phyloP scores from a whole-genome alignment of 345 rosid species.

The Citropsis articulata region DNA sequence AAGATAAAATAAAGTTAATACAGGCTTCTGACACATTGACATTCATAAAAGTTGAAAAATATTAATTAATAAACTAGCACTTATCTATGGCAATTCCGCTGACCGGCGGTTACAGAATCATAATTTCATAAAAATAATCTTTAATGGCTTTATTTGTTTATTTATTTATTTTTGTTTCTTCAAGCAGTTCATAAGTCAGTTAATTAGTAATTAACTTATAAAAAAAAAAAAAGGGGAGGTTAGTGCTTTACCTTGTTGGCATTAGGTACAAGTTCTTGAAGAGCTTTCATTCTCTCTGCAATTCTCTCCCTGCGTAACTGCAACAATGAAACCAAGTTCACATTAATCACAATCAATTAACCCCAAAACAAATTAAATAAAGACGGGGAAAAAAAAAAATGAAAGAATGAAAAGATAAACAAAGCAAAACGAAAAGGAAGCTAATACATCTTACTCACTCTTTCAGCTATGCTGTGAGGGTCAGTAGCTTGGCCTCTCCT shows the following conservation, averaged over 20 bases:
- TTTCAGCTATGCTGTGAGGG: constrained; percentile 96
- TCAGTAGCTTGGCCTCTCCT: constrained; percentile 99
- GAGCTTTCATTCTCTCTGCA: constrained; percentile 97
- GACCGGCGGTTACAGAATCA: not conserved
- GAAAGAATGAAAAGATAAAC: not conserved
- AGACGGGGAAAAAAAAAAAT: too few relatives aligned
- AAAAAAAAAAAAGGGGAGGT: not conserved
- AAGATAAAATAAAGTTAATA: not conserved
- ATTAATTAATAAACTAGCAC: not conserved
- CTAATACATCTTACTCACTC: constrained; percentile 58
- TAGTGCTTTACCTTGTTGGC: constrained; percentile 73
- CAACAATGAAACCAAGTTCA: not conserved
- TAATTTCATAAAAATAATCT: not conserved
- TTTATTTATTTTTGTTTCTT: too few relatives aligned
- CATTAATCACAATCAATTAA: constrained; percentile 4
- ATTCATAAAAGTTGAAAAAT: not conserved
- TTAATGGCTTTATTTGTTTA: not conserved
- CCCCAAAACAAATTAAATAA: not conserved
- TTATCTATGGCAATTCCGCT: not conserved
- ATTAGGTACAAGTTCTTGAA: constrained; percentile 95
- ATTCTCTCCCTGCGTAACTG: constrained; percentile 96
- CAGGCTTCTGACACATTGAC: not conserved
- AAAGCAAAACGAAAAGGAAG: not conserved
- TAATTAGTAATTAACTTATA: too few relatives aligned
- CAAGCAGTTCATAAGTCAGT: not conserved